Percentiles rank a stretch among this genome's conserved stretches.
phyloP scores from a whole-genome alignment of 176 grass and related monocot species.

The Rhynchospora tenuis region DNA sequence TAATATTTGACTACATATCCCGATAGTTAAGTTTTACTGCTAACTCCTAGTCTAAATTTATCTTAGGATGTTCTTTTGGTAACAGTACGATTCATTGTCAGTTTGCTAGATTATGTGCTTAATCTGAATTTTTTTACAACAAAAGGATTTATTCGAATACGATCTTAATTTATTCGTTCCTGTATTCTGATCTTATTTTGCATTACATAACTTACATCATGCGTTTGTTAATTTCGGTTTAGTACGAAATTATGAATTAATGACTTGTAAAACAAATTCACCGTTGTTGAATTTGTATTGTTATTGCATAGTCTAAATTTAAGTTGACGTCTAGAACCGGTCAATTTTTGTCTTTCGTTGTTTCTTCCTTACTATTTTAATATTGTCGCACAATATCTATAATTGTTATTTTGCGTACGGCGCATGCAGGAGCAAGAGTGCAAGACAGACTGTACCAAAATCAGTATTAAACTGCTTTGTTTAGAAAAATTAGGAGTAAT shows the following conservation, averaged over 20 bases:
- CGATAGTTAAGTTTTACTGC: not conserved
- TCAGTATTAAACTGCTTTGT: not conserved
- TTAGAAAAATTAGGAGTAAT: not conserved
- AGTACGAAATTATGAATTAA: too few species aligned
- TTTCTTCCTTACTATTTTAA: not conserved
- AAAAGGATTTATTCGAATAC: too few species aligned
- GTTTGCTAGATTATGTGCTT: not conserved
- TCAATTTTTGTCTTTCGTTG: not conserved
- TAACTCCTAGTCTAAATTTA: not conserved
- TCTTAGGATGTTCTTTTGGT: not conserved
- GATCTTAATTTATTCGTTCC: not conserved
- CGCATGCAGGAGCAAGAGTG: not conserved
- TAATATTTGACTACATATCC: too few species aligned
- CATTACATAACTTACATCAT: not conserved
- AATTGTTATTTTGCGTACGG: not conserved
- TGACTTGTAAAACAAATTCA: not conserved
- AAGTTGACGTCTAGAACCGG: not conserved
- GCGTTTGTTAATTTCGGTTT: not conserved
- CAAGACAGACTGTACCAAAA: not conserved
- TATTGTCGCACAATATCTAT: not conserved
- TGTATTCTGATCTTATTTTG: not conserved
- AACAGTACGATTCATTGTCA: not conserved
- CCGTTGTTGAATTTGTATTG: not conserved
- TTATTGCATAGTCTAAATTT: not conserved
- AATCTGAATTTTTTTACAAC: not conserved